Conservation (phyloP, 169 alveolate genomes). For the Babesia divergens region DNA sequence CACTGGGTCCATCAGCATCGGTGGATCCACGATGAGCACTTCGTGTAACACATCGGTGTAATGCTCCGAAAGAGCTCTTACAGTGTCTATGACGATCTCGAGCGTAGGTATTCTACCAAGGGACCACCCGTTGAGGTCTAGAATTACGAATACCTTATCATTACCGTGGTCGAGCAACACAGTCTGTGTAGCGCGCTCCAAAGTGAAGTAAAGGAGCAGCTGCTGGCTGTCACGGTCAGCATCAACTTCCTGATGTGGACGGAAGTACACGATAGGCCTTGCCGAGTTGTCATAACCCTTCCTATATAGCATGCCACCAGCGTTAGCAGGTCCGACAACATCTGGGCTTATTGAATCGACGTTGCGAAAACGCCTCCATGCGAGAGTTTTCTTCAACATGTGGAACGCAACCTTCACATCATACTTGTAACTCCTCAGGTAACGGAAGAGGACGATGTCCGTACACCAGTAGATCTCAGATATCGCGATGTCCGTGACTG, state of each 20-base stretch:
- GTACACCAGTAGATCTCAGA: conserved; percentile 47
- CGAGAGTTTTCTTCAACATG: conserved; percentile 39
- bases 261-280: conserved; percentile 39
- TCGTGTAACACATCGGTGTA: conserved; percentile 57
- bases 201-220: conserved; percentile 22
- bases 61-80: conserved; percentile 50
- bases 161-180: conserved; percentile 23
- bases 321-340: background rate
- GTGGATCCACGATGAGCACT: conserved; percentile 45
- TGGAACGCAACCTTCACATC: conserved; percentile 35
- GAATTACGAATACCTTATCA: conserved; percentile 52
- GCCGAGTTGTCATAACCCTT: conserved; percentile 55
- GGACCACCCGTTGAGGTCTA: conserved; percentile 59
- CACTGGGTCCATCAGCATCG: conserved; percentile 47
- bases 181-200: conserved; percentile 45
- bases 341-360: conserved; percentile 13
- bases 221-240: conserved; percentile 39
- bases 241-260: conserved; percentile 38
- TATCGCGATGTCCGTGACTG: conserved; percentile 36
- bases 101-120: conserved; percentile 46
- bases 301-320: conserved; percentile 50
- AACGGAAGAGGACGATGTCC: conserved; percentile 45
- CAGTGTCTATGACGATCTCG: conserved; percentile 55
- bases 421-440: conserved; percentile 37
- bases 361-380: conserved; percentile 51